Evolutionary conservation across 805 yeast species (phyloP).

Genomic region (Metahyphopichia silvanorum): DNA sequence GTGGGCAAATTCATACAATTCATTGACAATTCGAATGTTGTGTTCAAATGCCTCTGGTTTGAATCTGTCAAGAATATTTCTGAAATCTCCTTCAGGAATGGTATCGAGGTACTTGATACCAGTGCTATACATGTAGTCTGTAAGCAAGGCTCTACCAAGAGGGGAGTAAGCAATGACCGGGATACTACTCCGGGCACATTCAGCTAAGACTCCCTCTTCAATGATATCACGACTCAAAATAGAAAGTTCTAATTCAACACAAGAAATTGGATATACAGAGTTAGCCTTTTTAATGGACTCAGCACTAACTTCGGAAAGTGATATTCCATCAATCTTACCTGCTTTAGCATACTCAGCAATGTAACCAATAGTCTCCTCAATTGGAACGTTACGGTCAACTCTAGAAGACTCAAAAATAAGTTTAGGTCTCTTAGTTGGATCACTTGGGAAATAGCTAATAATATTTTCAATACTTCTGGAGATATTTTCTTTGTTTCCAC

Average conservation of each 20-base stretch:
- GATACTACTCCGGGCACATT: constrained; percentile 54
- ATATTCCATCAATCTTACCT: constrained; percentile 67
- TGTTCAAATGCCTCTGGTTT: constrained; percentile 50
- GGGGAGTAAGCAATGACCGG: constrained; percentile 84
- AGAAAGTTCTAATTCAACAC: constrained; percentile 79
- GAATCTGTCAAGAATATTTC: constrained; percentile 55
- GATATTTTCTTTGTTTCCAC: constrained; percentile 49
- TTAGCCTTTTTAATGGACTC: constrained; percentile 59
- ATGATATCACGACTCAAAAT: constrained; percentile 62
- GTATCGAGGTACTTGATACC: constrained; percentile 32
- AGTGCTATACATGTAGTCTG: constrained; percentile 52
- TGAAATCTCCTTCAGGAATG: constrained; percentile 55
- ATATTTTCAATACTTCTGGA: constrained; percentile 46
- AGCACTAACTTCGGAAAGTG: constrained; percentile 71
- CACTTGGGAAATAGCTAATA: constrained; percentile 23
- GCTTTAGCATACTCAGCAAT: constrained; percentile 56
- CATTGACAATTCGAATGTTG: constrained; percentile 51
- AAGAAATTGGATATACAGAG: constrained; percentile 53
- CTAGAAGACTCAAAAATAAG: constrained; percentile 70
- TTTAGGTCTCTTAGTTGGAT: constrained; percentile 27
- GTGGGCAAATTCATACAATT: constrained; percentile 49
- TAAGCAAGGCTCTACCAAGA: constrained; percentile 71
- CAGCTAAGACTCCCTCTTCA: constrained; percentile 59
- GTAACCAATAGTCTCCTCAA: constrained; percentile 56
- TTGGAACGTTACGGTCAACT: constrained; percentile 54